A percentile compares a stretch with the other conserved stretches of the same genome.
These are phyloP conservation scores for Apiospora phragmitis DNA, from an alignment of 2,329 filamentous ascomycete species.

Conservation along the genomic window DNA sequence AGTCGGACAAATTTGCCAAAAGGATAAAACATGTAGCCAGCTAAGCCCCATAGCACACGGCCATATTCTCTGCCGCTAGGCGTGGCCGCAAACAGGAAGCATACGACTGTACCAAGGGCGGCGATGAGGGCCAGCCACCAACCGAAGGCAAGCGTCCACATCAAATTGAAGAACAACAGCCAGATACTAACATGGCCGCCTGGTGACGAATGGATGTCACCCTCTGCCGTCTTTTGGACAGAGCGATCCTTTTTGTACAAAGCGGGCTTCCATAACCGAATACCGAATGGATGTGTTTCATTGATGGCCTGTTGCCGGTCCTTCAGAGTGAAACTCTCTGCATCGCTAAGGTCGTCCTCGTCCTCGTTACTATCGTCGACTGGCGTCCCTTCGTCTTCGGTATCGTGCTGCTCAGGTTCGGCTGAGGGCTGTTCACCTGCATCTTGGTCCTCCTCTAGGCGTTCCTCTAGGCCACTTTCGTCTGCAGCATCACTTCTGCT, in stretches of 20 bases:
- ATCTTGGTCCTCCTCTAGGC: conserved; percentile 25
- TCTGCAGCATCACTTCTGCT: conserved; percentile 33
- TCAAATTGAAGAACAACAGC: conserved; percentile 82
- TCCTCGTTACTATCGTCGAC: conserved; percentile 47
- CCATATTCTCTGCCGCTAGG: conserved; percentile 86
- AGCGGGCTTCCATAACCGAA: conserved; percentile 97
- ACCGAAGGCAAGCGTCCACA: conserved; percentile 90
- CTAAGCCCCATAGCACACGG: conserved; percentile 77
- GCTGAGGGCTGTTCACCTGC: conserved; percentile 36
- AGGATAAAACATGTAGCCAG: conserved; percentile 88
- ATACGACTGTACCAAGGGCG: conserved; percentile 72
- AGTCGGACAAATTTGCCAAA: conserved; percentile 96
- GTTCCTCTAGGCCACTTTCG: conserved; percentile 30
- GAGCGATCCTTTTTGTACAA: conserved; percentile 97
- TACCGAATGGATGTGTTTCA: conserved; percentile 97
- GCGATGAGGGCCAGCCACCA: conserved; percentile 91
- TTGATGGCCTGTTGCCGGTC: conserved; percentile 98
- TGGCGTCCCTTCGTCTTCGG: conserved; percentile 34
- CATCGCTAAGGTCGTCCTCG: conserved; percentile 75
- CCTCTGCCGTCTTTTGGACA: conserved; percentile 93
- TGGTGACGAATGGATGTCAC: conserved; percentile 93
- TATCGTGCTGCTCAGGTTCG: conserved; percentile 28
- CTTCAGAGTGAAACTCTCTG: conserved; percentile 96
- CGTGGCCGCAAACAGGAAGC: conserved; percentile 76
- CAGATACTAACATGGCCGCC: conserved; percentile 83